These are phyloP conservation scores for Xylariomycetidae sp. DNA, from an alignment of 2,329 filamentous ascomycete genomes.

Conservation along the genomic window DNA sequence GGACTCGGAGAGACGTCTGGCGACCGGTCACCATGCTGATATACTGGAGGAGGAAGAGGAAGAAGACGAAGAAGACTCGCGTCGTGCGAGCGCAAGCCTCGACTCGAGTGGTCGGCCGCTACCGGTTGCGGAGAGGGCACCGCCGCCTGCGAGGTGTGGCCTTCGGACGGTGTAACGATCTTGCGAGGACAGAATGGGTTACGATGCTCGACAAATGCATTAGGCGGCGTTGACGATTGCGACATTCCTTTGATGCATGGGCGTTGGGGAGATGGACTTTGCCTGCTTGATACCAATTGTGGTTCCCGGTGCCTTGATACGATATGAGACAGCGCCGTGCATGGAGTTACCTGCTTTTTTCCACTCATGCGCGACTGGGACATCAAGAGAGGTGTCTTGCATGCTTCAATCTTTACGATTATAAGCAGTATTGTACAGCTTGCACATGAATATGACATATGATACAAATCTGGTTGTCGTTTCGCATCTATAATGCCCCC, in stretches of 20 bases:
- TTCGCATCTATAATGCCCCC: no score
- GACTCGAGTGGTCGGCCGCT: constrained; percentile 46
- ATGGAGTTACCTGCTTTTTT: no score
- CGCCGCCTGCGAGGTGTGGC: constrained; percentile 25
- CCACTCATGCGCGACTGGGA: no score
- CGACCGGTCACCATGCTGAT: constrained; percentile 14
- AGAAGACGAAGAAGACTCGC: constrained; percentile 33
- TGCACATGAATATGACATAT: constrained; percentile 19
- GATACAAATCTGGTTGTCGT: constrained; percentile 17
- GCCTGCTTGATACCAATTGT: constrained; percentile 23
- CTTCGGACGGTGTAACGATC: no score
- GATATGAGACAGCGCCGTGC: no score
- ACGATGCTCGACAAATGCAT: constrained; percentile 18
- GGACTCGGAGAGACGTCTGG: constrained; percentile 21
- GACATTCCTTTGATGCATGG: constrained; percentile 7
- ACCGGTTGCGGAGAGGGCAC: constrained; percentile 48
- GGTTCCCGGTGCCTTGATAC: constrained; percentile 11
- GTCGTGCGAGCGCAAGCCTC: constrained; percentile 26
- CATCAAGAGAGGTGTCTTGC: no score
- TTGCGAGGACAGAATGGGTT: no score
- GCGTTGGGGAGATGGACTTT: constrained; percentile 13
- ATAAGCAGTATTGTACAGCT: constrained; percentile 20
- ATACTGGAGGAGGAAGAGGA: constrained; percentile 20
- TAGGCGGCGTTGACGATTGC: constrained; percentile 14
- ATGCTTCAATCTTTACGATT: no score